phyloP scores from a whole-genome alignment of 805 yeast species.

The Yarrowia sp. region DNA sequence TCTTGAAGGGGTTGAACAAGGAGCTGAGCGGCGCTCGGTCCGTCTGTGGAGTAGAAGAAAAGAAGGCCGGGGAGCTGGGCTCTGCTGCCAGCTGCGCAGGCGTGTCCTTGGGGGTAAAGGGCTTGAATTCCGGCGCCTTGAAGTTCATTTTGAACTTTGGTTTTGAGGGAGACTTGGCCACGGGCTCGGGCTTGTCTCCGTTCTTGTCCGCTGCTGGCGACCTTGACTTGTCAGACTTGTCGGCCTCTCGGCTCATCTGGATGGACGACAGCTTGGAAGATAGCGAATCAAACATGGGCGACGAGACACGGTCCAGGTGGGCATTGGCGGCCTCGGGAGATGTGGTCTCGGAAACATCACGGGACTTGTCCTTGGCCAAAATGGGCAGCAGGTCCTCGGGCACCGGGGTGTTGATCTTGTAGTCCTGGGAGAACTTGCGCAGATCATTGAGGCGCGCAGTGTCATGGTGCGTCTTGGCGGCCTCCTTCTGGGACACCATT shows the following conservation, averaged over 20 bases:
- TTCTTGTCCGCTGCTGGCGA: conserved; percentile 20
- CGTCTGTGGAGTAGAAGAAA: neutral
- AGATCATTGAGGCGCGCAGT: conserved; percentile 44
- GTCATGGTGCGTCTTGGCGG: conserved; percentile 36
- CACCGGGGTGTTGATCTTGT: conserved; percentile 55
- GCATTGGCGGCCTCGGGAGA: conserved; percentile 28
- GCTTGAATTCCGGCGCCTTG: conserved; percentile 60
- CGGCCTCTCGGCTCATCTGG: conserved; percentile 6
- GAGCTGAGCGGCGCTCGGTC: conserved; percentile 3
- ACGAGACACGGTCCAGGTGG: neutral
- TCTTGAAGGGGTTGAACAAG: conserved; percentile 23
- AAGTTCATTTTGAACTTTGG: conserved; percentile 55
- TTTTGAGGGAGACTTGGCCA: conserved; percentile 31
- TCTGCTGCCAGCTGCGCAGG: conserved; percentile 13
- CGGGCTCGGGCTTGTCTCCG: conserved; percentile 24
- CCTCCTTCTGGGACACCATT: conserved; percentile 32
- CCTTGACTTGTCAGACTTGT: conserved; percentile 33
- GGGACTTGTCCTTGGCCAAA: conserved; percentile 65
- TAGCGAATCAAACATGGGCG: conserved; percentile 21
- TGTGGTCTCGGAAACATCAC: conserved; percentile 46
- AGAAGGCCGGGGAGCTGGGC: conserved; percentile 8
- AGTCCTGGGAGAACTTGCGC: conserved; percentile 75
- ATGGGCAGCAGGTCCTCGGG: conserved; percentile 71
- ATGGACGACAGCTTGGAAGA: conserved; percentile 23
- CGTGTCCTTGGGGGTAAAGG: conserved; percentile 35